These are phyloP conservation scores for Lanmaoa rubissima DNA, from an alignment of 768 basidiomycete species.

Conservation along the genomic window DNA sequence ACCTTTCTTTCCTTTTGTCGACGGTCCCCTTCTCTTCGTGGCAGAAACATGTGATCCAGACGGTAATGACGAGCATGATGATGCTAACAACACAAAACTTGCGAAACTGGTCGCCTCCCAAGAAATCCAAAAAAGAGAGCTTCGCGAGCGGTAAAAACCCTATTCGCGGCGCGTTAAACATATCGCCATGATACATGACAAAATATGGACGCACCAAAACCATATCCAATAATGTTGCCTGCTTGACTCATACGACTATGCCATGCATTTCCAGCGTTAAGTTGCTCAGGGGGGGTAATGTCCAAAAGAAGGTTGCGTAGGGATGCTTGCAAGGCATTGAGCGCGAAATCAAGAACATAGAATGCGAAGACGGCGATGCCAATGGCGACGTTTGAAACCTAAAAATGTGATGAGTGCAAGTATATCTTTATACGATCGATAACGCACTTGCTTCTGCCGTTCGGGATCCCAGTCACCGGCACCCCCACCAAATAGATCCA, in stretches of 20 bases:
- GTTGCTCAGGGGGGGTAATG: slow-evolving; percentile 82
- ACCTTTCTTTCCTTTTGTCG: slow-evolving; percentile 45
- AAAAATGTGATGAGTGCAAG: neutral
- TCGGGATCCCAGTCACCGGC: slow-evolving; percentile 87
- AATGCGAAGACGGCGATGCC: slow-evolving; percentile 86
- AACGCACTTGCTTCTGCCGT: slow-evolving; percentile 55
- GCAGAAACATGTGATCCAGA: slow-evolving; percentile 84
- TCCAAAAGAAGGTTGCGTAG: slow-evolving; percentile 93
- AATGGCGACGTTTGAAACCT: slow-evolving; percentile 75
- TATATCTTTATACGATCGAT: neutral
- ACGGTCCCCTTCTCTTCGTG: slow-evolving; percentile 78
- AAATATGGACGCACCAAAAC: slow-evolving; percentile 59
- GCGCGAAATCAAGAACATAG: slow-evolving; percentile 94
- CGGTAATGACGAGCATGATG: slow-evolving; percentile 71
- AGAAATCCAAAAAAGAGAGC: slow-evolving; percentile 70
- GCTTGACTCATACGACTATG: slow-evolving; percentile 94
- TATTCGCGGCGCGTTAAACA: slow-evolving; percentile 25
- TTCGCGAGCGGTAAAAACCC: slow-evolving; percentile 87
- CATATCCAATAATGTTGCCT: slow-evolving; percentile 95
- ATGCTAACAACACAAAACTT: slow-evolving; percentile 92
- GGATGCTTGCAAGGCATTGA: slow-evolving; percentile 93
- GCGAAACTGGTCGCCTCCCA: slow-evolving; percentile 93
- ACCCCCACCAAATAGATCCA: slow-evolving; percentile 73
- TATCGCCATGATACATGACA: neutral
- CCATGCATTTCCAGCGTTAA: slow-evolving; percentile 96